Conservation (phyloP, 2,329 filamentous ascomycete genomes). For the Aspergillus sp. region DNA sequence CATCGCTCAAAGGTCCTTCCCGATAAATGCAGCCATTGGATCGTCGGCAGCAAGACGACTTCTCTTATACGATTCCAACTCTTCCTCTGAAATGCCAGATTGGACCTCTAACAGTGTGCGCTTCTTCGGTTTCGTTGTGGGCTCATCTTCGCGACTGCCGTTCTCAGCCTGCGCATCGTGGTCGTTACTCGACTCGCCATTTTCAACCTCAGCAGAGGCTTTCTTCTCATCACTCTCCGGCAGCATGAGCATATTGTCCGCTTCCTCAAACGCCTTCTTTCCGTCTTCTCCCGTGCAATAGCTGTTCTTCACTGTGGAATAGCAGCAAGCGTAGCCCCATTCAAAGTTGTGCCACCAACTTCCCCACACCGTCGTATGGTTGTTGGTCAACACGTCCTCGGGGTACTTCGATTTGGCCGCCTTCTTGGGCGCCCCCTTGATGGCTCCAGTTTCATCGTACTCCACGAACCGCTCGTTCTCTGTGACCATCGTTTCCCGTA, state of each 20-base stretch:
- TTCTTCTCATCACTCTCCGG: constrained; percentile 17
- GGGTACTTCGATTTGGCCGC: constrained; percentile 84
- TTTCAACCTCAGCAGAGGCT: neutral
- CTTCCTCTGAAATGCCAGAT: constrained; percentile 73
- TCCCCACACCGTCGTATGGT: constrained; percentile 90
- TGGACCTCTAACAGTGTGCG: constrained; percentile 76
- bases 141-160: constrained; percentile 23
- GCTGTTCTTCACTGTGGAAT: constrained; percentile 90
- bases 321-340: constrained; percentile 96
- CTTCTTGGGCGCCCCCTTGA: constrained; percentile 81
- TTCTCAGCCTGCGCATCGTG: constrained; percentile 11
- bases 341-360: constrained; percentile 96
- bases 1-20: constrained; percentile 53
- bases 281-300: constrained; percentile 95
- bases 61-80: constrained; percentile 80
- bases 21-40: constrained; percentile 80
- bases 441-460: constrained; percentile 83
- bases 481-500: constrained; percentile 66
- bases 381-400: constrained; percentile 84
- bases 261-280: constrained; percentile 73
- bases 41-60: constrained; percentile 73
- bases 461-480: constrained; percentile 88
- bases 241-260: constrained; percentile 60
- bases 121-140: constrained; percentile 55
- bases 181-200: constrained; percentile 10